Conservation (phyloP, 345 rosid genomes). For the Psidium friedrichsthalianum region DNA sequence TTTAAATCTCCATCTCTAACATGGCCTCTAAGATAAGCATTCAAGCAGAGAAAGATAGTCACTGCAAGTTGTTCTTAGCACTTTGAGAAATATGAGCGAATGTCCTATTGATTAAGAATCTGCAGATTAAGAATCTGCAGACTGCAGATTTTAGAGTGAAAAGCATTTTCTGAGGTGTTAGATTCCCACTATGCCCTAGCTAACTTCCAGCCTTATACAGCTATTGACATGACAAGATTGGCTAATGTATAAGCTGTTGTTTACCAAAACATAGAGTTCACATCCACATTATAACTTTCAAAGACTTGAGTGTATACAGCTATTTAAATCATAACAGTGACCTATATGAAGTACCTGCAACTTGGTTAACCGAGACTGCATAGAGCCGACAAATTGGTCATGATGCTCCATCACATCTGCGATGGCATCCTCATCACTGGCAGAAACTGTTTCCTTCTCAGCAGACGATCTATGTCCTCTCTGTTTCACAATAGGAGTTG, state of each 20-base stretch:
- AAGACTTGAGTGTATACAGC: neutral
- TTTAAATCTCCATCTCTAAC: neutral
- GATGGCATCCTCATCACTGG: slow-evolving; percentile 60
- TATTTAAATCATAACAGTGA: neutral
- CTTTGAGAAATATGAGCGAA: neutral
- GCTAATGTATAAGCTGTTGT: neutral
- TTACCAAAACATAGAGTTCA: neutral
- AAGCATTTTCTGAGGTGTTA: neutral
- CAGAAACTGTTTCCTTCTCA: slow-evolving; percentile 45
- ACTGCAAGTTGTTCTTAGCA: neutral
- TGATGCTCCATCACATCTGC: slow-evolving; percentile 69
- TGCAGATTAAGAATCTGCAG: neutral
- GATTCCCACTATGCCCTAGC: neutral
- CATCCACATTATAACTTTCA: neutral
- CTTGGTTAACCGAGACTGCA: slow-evolving; percentile 87
- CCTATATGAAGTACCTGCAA: slow-evolving; percentile 53
- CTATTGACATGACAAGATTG: neutral
- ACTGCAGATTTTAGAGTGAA: neutral
- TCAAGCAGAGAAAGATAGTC: neutral
- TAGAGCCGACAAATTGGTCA: slow-evolving; percentile 74
- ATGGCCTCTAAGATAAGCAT: neutral
- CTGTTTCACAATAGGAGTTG: slow-evolving; percentile 23
- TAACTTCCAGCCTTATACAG: neutral
- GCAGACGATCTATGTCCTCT: slow-evolving; percentile 38
- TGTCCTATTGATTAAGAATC: neutral